Evolutionary conservation across 371 early-diverging fungal species (phyloP), one percentile per base, ranked within the genome.

Genomic region (Mucor racemosus): DNA sequence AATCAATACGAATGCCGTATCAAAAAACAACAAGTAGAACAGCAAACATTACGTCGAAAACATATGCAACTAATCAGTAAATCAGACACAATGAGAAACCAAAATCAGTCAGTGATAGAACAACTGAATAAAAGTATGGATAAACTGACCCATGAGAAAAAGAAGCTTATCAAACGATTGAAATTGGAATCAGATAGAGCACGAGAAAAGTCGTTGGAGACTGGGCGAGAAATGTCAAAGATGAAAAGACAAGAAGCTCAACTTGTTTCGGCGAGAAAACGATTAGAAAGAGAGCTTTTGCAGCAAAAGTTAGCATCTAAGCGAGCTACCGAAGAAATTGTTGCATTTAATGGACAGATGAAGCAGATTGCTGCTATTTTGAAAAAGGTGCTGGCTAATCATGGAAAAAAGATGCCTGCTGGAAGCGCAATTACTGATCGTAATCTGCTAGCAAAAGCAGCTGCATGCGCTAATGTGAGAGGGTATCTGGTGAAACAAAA

Each of bases 91-190:
- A 75, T 76, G 31, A 82, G 83, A 11, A 77, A 66, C 44, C 69
- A 82, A 64, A 74, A 76, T 19, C 85, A 86, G 60, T 68, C 73
- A 2, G 72, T 75, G 21, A 69, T 89, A 8, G 74, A 79, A 17
- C 77, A 73, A 1, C 69, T 88, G 41, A 77, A 83, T 14, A 62
- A 70, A 5, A 80, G 76, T 7, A 70, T 89, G 4, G 88, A 88
- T 58, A 82, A 82, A 7, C 71, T 84, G 26, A 84, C 79, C 60
- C 86, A 83, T 15, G 95, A 94, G 73, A 93, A 93, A 72, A 78
- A 88, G 57, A 84, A 88, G 15, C 79, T 92, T 75, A 72, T 91
- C 65, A 91, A 90, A 62, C 88, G 91, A 6, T 83, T 92, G 64
- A 91, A 91, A 68, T 85, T 87, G 65, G 92, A 92, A 58, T 78